Evolutionary conservation across 2,329 filamentous ascomycete species (phyloP).

Genomic region (Tolypocladium nubicola): DNA sequence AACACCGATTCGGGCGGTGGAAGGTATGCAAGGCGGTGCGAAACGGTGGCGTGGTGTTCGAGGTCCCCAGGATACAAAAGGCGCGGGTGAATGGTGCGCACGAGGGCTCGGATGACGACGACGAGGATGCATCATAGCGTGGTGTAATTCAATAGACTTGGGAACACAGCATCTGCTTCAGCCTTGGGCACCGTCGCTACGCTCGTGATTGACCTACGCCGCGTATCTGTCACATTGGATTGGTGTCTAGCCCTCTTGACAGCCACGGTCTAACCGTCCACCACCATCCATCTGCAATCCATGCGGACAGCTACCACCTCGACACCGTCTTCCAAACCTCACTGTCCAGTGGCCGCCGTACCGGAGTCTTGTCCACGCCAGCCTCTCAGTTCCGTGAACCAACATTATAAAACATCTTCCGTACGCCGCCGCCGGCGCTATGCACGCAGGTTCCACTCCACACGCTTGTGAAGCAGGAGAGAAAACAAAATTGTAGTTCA

Average conservation of each 20-base stretch:
- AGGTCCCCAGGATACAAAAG: conserved; percentile 48
- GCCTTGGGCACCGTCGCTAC: neutral
- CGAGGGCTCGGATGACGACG: conserved; percentile 9
- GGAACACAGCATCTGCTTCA: neutral
- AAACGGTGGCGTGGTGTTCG: conserved; percentile 83
- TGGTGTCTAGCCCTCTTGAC: neutral
- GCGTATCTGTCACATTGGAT: neutral
- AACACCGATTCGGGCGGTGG: conserved; percentile 80
- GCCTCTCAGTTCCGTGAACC: neutral
- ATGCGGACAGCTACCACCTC: neutral
- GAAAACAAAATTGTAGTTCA: neutral
- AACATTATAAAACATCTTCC: neutral
- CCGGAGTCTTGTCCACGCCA: neutral
- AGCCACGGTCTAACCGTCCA: neutral
- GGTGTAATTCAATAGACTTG: conserved; percentile 2
- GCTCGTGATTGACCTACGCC: neutral
- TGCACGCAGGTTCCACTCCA: neutral
- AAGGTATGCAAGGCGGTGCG: conserved; percentile 51
- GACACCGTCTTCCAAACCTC: neutral
- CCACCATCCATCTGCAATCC: neutral
- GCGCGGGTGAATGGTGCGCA: conserved; percentile 6
- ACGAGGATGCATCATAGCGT: conserved; percentile 11
- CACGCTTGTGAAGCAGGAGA: neutral
- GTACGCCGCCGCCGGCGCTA: neutral
- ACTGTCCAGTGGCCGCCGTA: neutral